Evolutionary conservation across 805 yeast species (phyloP).

Genomic region (Nakazawaea populi): DNA sequence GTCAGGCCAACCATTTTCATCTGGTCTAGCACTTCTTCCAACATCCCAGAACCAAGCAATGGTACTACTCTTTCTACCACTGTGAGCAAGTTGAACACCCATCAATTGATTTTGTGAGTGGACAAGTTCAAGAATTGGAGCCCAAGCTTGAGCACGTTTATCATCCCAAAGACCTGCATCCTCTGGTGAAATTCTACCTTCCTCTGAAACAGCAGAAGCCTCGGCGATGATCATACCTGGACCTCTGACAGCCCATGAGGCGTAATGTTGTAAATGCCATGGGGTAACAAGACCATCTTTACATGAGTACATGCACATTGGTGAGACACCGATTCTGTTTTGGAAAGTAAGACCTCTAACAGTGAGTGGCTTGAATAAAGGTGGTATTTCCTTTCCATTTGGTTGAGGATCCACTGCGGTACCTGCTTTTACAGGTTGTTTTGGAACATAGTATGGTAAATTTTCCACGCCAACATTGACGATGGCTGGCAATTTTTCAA

Average conservation of each 20-base stretch:
- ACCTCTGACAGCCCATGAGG: conserved; percentile 40
- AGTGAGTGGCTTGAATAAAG: conserved; percentile 37
- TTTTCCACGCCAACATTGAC: conserved; percentile 4
- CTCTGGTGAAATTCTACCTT: conserved; percentile 18
- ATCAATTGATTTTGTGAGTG: conserved; percentile 39
- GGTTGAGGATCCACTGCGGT: conserved; percentile 19
- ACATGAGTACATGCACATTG: conserved; percentile 50
- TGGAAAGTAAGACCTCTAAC: conserved; percentile 33
- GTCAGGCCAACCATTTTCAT: conserved; percentile 37
- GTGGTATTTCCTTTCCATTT: conserved; percentile 23
- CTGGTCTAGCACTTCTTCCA: conserved; percentile 24
- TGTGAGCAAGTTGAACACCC: conserved; percentile 52
- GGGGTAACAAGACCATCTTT: conserved; percentile 34
- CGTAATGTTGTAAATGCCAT: conserved; percentile 46
- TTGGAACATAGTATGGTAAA: conserved; percentile 23
- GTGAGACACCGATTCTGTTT: conserved; percentile 51
- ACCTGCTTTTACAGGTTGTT: conserved; percentile 28
- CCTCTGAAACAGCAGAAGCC: conserved; percentile 21
- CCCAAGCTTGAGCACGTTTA: conserved; percentile 36
- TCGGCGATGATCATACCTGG: conserved; percentile 45
- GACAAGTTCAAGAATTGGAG: conserved; percentile 35
- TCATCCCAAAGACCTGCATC: conserved; percentile 45
- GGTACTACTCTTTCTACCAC: conserved; percentile 43
- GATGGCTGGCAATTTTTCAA: background rate
- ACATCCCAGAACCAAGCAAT: conserved; percentile 25